These are phyloP conservation scores for Fonsecaea pedrosoi DNA, from an alignment of 2,329 filamentous ascomycete species.

Conservation along the genomic window DNA sequence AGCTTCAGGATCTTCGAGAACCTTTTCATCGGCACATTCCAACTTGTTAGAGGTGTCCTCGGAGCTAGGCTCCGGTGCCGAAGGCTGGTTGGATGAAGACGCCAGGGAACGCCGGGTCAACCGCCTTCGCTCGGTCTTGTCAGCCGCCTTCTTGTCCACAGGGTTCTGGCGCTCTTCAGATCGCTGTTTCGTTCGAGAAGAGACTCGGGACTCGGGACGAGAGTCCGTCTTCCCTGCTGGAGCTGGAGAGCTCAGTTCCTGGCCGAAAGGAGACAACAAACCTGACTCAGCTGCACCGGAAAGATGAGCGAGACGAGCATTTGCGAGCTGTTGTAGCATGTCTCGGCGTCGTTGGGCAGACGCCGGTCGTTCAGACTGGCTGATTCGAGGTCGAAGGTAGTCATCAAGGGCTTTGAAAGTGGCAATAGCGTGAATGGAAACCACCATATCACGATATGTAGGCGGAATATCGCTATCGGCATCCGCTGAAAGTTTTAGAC, in stretches of 20 bases:
- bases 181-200: slow-evolving; percentile 44
- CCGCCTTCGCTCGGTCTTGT: slow-evolving; percentile 59
- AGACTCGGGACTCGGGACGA: slow-evolving; percentile 55
- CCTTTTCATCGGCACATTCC: slow-evolving; percentile 92
- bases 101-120: slow-evolving; percentile 67
- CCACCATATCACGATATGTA: slow-evolving; percentile 92
- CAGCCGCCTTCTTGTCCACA: slow-evolving; percentile 43
- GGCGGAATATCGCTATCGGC: slow-evolving; percentile 89
- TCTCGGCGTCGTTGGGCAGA: slow-evolving; percentile 65
- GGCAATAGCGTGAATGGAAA: slow-evolving; percentile 96
- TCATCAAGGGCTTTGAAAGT: slow-evolving; percentile 97
- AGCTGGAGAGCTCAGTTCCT: slow-evolving; percentile 32
- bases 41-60: slow-evolving; percentile 73
- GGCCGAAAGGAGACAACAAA: slow-evolving; percentile 40
- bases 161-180: slow-evolving; percentile 26
- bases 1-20: slow-evolving; percentile 75
- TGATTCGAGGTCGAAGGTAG: slow-evolving; percentile 90
- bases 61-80: slow-evolving; percentile 62
- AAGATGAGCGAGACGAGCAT: slow-evolving; percentile 67
- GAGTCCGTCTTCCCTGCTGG: slow-evolving; percentile 35
- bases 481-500: slow-evolving; percentile 85
- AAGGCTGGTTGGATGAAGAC: slow-evolving; percentile 60
- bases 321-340: slow-evolving; percentile 74
- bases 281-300: slow-evolving; percentile 45
- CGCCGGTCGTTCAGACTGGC: slow-evolving; percentile 75